Base-by-base conservation (phyloP, 768 basidiomycete genomes). In the Psilocybe subaeruginosa region DNA sequence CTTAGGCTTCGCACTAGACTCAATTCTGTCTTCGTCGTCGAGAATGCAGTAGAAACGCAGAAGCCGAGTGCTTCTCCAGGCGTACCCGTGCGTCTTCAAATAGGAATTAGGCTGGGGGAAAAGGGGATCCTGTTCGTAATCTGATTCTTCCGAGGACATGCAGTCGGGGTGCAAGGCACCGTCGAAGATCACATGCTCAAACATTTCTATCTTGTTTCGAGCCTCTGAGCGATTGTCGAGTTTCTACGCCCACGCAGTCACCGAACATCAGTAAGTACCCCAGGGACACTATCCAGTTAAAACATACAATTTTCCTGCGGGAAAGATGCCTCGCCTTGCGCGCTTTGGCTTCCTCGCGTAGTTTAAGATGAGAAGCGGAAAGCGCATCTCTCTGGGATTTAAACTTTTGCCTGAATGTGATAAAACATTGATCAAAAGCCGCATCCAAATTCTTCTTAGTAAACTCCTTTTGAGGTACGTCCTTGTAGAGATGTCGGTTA, bases 91-190 rank as follows among this genome's bases (percentile, higher is more conserved):
- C 27, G 86, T 81, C 29, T 78, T 80, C 23, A 91, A 73, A 8
- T 79, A 64, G 33, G 74, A 76, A 61, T 69, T 71, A 39, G 72
- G 69, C 45, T 69, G 75, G 3, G 67, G 62, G 46, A 54, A 66
- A 2, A 67, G 48, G 14, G 65, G 56, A 61, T 72, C 71, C 31
- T 72, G 72, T 37, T 88, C 89, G 52, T 73, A 75, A 63, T 85
- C 85, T 12, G 90, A 91, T 70, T 92, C 91, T 64, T 92, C 91
- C 31, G 87, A 88, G 29, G 91, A 92, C 87, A 92, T 90, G 72
- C 90, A 92, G 50, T 92, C 91, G 17, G 85, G 62, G 62, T 88
- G 86, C 59, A 92, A 72, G 12, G 91, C 90, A 12, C 85, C 84
- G 67, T 91, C 88, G 67, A 92, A 92, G 12, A 76, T 80, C 27